These are phyloP conservation scores for Malassezia psittaci DNA, from an alignment of 1,284 basidiomycete genomes.

Conservation along the genomic window DNA sequence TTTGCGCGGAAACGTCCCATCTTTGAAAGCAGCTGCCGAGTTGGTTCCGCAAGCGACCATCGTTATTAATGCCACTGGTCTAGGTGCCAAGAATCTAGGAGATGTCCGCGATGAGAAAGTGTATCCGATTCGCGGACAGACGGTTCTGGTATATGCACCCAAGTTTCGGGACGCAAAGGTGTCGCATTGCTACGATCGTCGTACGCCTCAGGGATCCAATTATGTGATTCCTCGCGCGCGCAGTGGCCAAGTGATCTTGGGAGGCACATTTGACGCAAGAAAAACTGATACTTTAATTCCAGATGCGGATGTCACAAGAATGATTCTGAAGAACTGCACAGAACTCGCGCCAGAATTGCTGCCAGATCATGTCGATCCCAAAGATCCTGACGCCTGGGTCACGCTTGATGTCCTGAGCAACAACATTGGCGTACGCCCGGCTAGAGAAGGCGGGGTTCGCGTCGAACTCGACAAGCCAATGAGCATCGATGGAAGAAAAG, in stretches of 20 bases:
- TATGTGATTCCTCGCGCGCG: constrained; percentile 56
- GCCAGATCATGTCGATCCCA: constrained; percentile 15
- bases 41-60: constrained; percentile 22
- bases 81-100: constrained; percentile 35
- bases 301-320: constrained; percentile 50
- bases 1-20: constrained; percentile 17
- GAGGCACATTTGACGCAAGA: constrained; percentile 54
- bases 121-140: constrained; percentile 76
- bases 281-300: constrained; percentile 29
- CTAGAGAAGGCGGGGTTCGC: constrained; percentile 25
- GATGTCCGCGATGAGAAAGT: constrained; percentile 61
- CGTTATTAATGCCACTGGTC: constrained; percentile 52
- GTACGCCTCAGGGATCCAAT: constrained; percentile 18
- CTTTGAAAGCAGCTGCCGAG: constrained; percentile 14
- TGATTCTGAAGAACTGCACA: constrained; percentile 51
- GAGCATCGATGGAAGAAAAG: neutral
- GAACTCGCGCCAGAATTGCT: constrained; percentile 26
- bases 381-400: constrained; percentile 20
- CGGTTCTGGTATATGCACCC: constrained; percentile 65
- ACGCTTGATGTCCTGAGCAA: constrained; percentile 24
- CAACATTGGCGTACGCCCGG: constrained; percentile 33
- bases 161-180: constrained; percentile 31
- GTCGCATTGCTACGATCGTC: constrained; percentile 26
- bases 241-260: constrained; percentile 53
- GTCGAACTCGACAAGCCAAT: constrained; percentile 22